A percentile compares a stretch with the other conserved stretches of the same genome.
These are phyloP conservation scores for Bryoglossum gracile DNA, from an alignment of 495 filamentous ascomycete genomes.

Conservation along the genomic window DNA sequence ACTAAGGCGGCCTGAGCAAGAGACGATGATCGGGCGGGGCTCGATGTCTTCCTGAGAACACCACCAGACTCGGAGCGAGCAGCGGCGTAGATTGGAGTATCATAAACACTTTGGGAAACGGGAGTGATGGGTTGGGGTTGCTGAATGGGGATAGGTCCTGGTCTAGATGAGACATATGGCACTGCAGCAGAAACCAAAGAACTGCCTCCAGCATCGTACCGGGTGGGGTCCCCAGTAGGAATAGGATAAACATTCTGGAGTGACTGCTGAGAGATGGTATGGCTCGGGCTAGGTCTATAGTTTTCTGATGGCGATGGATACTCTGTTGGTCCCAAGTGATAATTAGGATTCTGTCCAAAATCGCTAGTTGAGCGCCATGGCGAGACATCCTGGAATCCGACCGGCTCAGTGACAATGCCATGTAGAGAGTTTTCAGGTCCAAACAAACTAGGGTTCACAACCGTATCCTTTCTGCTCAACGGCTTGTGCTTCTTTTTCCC, in stretches of 20 bases:
- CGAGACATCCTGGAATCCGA: constrained; percentile 36
- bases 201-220: constrained; percentile 42
- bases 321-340: neutral
- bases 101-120: constrained; percentile 49
- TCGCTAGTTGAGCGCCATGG: constrained; percentile 19
- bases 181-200: constrained; percentile 38
- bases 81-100: constrained; percentile 30
- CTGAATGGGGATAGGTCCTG: constrained; percentile 47
- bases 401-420: constrained; percentile 42
- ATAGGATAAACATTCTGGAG: constrained; percentile 41
- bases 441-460: constrained; percentile 46
- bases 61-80: constrained; percentile 24
- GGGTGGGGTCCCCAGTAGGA: constrained; percentile 52
- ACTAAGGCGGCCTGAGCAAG: constrained; percentile 40
- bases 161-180: constrained; percentile 22
- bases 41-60: constrained; percentile 22
- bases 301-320: too few relatives aligned
- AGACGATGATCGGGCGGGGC: constrained; percentile 29
- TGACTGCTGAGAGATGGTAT: constrained; percentile 30
- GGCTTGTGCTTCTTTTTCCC: constrained; percentile 19
- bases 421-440: constrained; percentile 47
- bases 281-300: constrained; percentile 17
- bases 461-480: constrained; percentile 29
- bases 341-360: constrained; percentile 16
- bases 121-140: constrained; percentile 51